Evolutionary conservation across 1,284 basidiomycete species (phyloP).

Genomic region (Malassezia cuniculi): DNA sequence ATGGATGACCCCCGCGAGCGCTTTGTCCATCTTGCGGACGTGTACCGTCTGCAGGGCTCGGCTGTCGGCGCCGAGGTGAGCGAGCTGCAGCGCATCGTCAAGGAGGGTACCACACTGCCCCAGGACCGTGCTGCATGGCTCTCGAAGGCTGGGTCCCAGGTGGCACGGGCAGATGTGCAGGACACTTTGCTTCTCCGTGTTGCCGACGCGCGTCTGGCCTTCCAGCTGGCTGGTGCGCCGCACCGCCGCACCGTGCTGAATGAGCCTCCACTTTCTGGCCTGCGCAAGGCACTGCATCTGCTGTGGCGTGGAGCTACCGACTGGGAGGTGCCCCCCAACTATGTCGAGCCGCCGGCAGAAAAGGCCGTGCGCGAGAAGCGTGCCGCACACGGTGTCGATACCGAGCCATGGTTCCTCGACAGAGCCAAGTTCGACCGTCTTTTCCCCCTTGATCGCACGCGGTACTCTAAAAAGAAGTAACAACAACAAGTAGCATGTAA

Average conservation of each 20-base stretch:
- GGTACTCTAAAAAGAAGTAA: conserved; percentile 7
- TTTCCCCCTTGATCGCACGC: conserved; percentile 13
- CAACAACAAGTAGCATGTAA: too few relatives aligned
- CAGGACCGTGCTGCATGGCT: neutral
- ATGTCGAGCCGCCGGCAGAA: conserved; percentile 5
- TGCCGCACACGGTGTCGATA: neutral
- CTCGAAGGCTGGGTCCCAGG: neutral
- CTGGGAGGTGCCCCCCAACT: conserved; percentile 4
- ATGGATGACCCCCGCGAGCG: conserved; percentile 7
- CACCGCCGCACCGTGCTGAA: conserved; percentile 1
- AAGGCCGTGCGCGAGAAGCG: neutral
- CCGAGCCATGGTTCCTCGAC: conserved; percentile 18
- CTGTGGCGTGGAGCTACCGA: conserved; percentile 7
- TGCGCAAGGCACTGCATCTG: neutral
- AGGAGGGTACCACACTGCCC: conserved; percentile 2
- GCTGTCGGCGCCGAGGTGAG: conserved; percentile 9
- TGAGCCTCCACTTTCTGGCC: conserved; percentile 2
- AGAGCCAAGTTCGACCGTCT: conserved; percentile 14
- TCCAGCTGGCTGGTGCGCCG: conserved; percentile 11
- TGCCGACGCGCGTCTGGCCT: conserved; percentile 13
- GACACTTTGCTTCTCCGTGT: conserved; percentile 15
- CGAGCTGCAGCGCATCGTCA: conserved; percentile 1
- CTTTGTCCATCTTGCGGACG: conserved; percentile 5
- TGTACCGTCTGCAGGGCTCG: conserved; percentile 12
- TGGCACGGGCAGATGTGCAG: conserved; percentile 7